Evolutionary conservation across 2,329 filamentous ascomycete genomes (phyloP).

Genomic region (Hypomyces rosellus): DNA sequence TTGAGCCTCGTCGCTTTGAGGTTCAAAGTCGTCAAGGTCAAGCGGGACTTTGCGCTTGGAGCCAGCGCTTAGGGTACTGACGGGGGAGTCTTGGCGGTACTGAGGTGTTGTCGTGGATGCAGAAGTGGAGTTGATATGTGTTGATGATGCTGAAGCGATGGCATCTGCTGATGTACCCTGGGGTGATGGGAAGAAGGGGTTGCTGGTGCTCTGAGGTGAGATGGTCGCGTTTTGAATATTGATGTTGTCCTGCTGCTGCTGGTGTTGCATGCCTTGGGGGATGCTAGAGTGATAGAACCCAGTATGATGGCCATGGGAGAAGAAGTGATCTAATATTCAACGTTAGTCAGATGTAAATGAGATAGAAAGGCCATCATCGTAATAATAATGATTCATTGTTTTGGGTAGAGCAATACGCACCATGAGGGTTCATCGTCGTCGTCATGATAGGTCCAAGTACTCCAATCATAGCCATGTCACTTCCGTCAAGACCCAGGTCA

Average conservation of each 20-base stretch:
- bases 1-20: conserved; percentile 19
- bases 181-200: conserved; percentile 5
- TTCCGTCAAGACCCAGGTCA: neutral
- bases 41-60: conserved; percentile 14
- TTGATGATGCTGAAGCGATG: conserved; percentile 1
- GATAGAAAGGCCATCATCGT: neutral
- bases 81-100: conserved; percentile 3
- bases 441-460: neutral
- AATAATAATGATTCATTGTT: neutral
- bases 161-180: conserved; percentile 4
- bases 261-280: neutral
- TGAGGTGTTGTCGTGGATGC: neutral
- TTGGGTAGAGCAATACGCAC: neutral
- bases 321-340: conserved; percentile 5
- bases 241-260: conserved; percentile 4
- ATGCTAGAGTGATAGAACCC: conserved; percentile 2
- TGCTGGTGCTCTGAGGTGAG: neutral
- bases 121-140: neutral
- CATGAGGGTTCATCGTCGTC: neutral
- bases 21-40: conserved; percentile 12
- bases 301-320: conserved; percentile 1
- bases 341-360: too few relatives aligned
- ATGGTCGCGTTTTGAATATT: neutral
- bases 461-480: neutral
- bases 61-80: conserved; percentile 8